Evolutionary conservation across 2,329 filamentous ascomycete species (phyloP), one percentile per base, ranked within the genome.

Genomic region (Atkinsonella hypoxylon): DNA sequence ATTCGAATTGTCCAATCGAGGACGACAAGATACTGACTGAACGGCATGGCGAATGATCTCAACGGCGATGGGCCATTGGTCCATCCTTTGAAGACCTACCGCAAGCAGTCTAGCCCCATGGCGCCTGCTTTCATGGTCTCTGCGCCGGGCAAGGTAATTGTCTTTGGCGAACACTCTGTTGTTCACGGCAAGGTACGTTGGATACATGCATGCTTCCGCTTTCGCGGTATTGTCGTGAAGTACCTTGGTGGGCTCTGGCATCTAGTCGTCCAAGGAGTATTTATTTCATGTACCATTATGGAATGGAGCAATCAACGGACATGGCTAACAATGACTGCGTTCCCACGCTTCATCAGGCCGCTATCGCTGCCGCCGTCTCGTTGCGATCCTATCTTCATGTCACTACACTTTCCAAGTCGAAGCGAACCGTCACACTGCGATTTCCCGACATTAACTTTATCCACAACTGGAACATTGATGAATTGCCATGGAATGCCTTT

Each of bases 161-260:
- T 97, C 49, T 97, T 91, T 70, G 93, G 93, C 58, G 93, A 98
- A 68, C 93, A 98, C 71, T 87, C 93, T 2, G 93, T 97, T n/a
- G 93, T 98, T 18, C 82, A 98, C 64, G 90, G 90, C 63, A 97
- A 96, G 79, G 86, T 87, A 71, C 51, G 70, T 34, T 18, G 22
- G 17, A 10, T 10, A 20, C 17, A 41, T 41, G 13, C 18, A 8
- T 4, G 8, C 26, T 26, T 26, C 26, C 7, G 1, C 26, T 8
- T 26, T 26, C 7, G 26, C 6, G 1, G 6, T 26, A 4, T 26
- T 26, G 26, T 41, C 18, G n/a, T 41, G 3, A 4, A 17, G 15
- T n/a, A 20, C n/a, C 39, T 41, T 18, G 18, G 11, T 10, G 18
- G 39, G 15, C 39, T 17, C 39, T 17, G 17, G 15, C 2, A 9